Evolutionary conservation across 257 asterid species (phyloP), one percentile per base, ranked within the genome.

Genomic region (Nicotiana knightiana): DNA sequence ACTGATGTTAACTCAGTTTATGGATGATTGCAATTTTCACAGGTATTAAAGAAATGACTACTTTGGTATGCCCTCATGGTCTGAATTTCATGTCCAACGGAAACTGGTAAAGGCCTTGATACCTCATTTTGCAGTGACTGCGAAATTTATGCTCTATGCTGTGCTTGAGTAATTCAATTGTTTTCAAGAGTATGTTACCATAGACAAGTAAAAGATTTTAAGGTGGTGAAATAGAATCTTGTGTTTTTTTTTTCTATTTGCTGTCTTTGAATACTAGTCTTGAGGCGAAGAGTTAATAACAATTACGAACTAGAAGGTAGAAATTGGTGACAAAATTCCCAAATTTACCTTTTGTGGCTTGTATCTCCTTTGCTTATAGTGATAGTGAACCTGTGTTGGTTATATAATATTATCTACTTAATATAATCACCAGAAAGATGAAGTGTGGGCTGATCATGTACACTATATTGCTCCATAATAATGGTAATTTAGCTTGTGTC

Each of bases 1-100:
- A 32, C 33, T 32, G 33, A 32, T 2, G 33, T 32, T 62, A 30
- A 18, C 67, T 51, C 24, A 61, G 77, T 6, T 55, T 32, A 26
- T 58, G 70, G 30, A 66, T 64, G 33, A 11, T 76, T 79, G 51
- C 33, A 24, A 10, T 81, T 81, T n/a, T 81, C 86, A 90, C 96
- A 95, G 99, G 92, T 83, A 90, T 93, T 83, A 98, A 98, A 87
- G 99, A 95, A 90, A 91, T 98, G 4, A 43, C 90, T 2, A 93
- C 98, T 70, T 92, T 92, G 46, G 9, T 93, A 76, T 82, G 98
- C 64, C 98, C 97, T 53, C 66, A 86, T 83, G 91, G 91, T 77
- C 79, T 79, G 82, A 87, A 91, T 63, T 93, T 95, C 87, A 97
- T 95, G 76, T 93, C 99, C 73, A 95, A 91, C 75, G 99, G 99